Conservation (phyloP, 2,329 filamentous ascomycete genomes). For the Botryotinia globosa region DNA sequence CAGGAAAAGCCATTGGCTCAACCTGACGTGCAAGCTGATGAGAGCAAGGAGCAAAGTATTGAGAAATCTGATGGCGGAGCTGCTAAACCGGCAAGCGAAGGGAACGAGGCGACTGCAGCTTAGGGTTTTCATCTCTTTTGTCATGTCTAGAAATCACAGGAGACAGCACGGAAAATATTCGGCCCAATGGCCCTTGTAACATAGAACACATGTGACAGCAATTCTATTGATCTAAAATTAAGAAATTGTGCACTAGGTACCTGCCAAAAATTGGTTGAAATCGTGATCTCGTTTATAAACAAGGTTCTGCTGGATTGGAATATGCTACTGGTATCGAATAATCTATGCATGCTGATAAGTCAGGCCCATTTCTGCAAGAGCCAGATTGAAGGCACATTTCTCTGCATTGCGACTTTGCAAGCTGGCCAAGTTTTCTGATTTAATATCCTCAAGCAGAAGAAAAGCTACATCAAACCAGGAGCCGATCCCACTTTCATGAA, state of each 20-base stretch:
- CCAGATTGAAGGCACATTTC: not conserved
- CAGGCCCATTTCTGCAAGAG: not conserved
- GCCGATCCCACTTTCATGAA: not conserved
- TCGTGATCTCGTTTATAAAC: not conserved
- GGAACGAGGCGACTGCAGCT: slow-evolving; percentile 51
- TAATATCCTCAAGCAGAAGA: not conserved
- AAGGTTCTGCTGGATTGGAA: not conserved
- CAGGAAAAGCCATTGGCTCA: slow-evolving; percentile 44
- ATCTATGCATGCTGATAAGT: not conserved
- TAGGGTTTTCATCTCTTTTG: slow-evolving; percentile 30
- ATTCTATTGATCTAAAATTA: slow-evolving; percentile 1
- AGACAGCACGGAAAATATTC: slow-evolving; percentile 11
- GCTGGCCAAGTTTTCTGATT: not conserved
- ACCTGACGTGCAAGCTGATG: slow-evolving; percentile 47
- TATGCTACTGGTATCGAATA: not conserved
- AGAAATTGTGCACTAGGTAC: not conserved
- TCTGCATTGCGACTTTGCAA: not conserved
- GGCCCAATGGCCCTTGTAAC: slow-evolving; percentile 17
- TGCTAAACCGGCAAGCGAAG: slow-evolving; percentile 62
- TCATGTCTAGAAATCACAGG: not conserved
- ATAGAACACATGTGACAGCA: slow-evolving; percentile 18
- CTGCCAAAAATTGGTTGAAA: not conserved
- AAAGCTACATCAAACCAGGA: not conserved
- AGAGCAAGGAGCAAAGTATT: slow-evolving; percentile 58
- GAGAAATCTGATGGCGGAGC: slow-evolving; percentile 43